Base-by-base conservation (phyloP, 2,329 filamentous ascomycete species). In the Talaromyces islandicus region DNA sequence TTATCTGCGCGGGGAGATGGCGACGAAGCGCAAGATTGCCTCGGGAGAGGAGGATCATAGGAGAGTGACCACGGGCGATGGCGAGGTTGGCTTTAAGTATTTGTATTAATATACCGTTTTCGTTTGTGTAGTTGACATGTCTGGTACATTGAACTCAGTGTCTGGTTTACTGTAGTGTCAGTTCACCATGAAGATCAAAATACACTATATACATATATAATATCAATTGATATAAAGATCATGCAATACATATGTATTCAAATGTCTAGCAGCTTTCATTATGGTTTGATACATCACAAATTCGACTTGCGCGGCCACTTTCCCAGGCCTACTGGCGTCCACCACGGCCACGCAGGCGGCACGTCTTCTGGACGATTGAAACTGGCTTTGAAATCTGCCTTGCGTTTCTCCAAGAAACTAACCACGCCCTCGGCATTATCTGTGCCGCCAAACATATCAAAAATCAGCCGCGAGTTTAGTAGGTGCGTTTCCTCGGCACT, bases 401-500 rank as follows among this genome's bases (percentile, higher is more conserved):
- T 74, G 57, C 86, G 76, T 77, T 89, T 89, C 73, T 88, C 76
- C 70, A 88, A 67, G 70, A 89, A 89, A 50, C 84, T 84, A 59
- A 78, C 68, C 12, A 88, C 81, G 4, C 86, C 87, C 69, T 89
- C 87, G 24, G 78, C 78, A 53, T 85, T 83, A 66, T 89, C 87
- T 60, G 78, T 81, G 3, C 24, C 27, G 3, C 68, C 73, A 66
- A 78, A 77, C 61, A 76, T 65, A 53, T 74, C 71, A 57, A 69
- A 71, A n/a, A 78, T 73, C 32, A 77, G 58, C 21, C 65, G 66
- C 7, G 75, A 77, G 63, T 92, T 89, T 30, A 92, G 74, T 64
- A 91, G 72, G 76, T 91, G 88, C 58, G 88, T 84, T 55, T 80
- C 87, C 75, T 92, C 89, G 0, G 88, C 83, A 24, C 80, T 84